Percentiles rank a stretch among this genome's conserved stretches.
These are phyloP conservation scores for Paecilomyces sp. DNA, from an alignment of 2,329 filamentous ascomycete species.

Conservation along the genomic window DNA sequence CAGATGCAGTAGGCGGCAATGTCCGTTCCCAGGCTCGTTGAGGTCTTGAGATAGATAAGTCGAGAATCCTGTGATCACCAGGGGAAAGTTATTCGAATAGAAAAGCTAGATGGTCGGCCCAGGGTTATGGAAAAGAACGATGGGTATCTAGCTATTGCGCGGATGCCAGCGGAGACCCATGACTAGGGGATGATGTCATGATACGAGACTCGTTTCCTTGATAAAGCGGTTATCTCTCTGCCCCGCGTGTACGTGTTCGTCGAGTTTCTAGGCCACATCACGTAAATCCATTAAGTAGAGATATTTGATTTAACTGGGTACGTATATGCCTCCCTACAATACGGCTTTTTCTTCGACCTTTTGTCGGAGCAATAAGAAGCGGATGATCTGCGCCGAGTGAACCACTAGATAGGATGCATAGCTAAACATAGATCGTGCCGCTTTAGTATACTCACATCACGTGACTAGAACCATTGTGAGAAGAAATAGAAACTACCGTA, in stretches of 20 bases:
- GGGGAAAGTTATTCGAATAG: background rate
- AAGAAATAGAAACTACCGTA: too few species aligned
- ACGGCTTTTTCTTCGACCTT: too few species aligned
- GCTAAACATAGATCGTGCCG: too few species aligned
- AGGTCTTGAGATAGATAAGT: background rate
- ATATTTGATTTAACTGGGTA: background rate
- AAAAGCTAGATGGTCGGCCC: background rate
- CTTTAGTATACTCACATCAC: too few species aligned
- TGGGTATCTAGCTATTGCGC: background rate
- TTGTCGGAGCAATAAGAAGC: background rate
- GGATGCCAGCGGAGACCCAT: background rate
- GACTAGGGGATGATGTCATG: conserved; percentile 4
- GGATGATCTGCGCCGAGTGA: background rate
- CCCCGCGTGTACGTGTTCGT: background rate
- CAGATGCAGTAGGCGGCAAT: background rate
- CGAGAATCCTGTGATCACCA: background rate
- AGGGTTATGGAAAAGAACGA: background rate
- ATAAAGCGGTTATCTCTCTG: background rate
- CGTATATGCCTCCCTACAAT: background rate
- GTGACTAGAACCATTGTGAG: too few species aligned
- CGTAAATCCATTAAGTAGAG: background rate
- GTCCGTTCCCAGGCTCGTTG: background rate
- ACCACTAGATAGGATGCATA: background rate
- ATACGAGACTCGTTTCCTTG: background rate
- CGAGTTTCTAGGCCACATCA: background rate